These are phyloP conservation scores for Hevea brasiliensis DNA, from an alignment of 345 rosid genomes.

Conservation along the genomic window DNA sequence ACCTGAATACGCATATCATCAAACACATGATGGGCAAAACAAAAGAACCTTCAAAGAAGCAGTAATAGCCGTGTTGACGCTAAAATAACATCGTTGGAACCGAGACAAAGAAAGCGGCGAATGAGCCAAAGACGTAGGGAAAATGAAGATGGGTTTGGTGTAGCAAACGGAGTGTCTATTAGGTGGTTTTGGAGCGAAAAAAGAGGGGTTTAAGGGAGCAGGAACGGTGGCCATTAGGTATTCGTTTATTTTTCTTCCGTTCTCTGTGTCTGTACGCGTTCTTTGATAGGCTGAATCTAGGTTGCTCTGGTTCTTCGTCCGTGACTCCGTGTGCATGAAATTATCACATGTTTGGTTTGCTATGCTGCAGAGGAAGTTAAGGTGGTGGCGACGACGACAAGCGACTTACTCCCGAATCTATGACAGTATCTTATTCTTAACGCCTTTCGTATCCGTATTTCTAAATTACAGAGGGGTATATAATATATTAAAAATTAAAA, in stretches of 20 bases:
- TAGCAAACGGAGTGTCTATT: conserved; percentile 20
- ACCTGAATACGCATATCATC: conserved; percentile 41
- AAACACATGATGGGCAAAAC: conserved; percentile 44
- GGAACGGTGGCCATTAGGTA: conserved; percentile 35
- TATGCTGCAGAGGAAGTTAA: too few species aligned
- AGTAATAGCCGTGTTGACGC: conserved; percentile 11
- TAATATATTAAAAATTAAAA: too few species aligned
- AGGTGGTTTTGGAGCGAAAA: conserved; percentile 31
- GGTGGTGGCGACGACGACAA: too few species aligned
- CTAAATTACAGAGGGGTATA: too few species aligned
- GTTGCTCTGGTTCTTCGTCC: not conserved
- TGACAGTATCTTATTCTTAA: too few species aligned
- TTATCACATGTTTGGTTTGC: not conserved
- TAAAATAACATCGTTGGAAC: conserved; percentile 22
- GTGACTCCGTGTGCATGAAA: not conserved
- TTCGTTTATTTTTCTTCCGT: not conserved
- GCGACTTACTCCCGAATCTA: too few species aligned
- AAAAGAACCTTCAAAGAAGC: conserved; percentile 54
- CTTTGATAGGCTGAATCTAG: not conserved
- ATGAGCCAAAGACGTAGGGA: conserved; percentile 19
- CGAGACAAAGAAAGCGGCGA: conserved; percentile 15
- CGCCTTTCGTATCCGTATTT: too few species aligned
- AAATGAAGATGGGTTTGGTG: conserved; percentile 30
- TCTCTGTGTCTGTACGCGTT: not conserved
- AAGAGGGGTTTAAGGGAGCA: conserved; percentile 33